Conservation (phyloP, 768 basidiomycete genomes). For the Solioccasus polychromus region DNA sequence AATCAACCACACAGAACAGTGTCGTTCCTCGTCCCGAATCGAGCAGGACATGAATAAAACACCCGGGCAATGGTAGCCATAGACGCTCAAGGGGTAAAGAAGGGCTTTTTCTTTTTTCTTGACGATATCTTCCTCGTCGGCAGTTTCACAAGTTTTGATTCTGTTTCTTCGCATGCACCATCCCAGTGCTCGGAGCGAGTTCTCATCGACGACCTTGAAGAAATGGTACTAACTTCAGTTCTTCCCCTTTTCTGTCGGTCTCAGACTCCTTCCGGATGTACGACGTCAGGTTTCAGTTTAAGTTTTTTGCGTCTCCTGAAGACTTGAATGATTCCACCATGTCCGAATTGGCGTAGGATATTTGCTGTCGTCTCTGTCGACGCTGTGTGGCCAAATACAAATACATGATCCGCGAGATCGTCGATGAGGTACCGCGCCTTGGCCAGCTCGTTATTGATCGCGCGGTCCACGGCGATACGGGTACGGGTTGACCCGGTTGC, state of each 20-base stretch:
- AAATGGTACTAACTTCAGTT: no score
- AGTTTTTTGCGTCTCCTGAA: no score
- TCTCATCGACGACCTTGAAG: no score
- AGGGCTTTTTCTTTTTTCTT: neutral
- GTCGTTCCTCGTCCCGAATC: constrained; percentile 11
- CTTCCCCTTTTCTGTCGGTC: no score
- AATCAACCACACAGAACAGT: constrained; percentile 3
- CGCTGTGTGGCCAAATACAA: constrained; percentile 3
- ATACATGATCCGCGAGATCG: constrained; percentile 14
- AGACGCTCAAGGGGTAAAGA: constrained; percentile 2
- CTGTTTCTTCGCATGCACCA: neutral
- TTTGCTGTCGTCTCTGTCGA: constrained; percentile 2
- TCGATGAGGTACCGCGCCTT: constrained; percentile 5
- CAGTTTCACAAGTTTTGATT: neutral
- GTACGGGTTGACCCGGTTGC: neutral
- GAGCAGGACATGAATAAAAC: constrained; percentile 10
- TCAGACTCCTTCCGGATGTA: no score
- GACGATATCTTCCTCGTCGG: neutral
- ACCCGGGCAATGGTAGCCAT: neutral
- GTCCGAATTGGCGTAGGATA: neutral
- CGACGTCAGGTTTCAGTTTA: no score
- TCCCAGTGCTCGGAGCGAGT: neutral
- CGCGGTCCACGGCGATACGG: neutral
- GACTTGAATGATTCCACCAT: neutral
- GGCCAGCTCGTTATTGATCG: constrained; percentile 6